A percentile compares a stretch with the other conserved stretches of the same genome.
Conservation (phyloP, 106 monocot species). For the Apostasia shenzhenica region DNA sequence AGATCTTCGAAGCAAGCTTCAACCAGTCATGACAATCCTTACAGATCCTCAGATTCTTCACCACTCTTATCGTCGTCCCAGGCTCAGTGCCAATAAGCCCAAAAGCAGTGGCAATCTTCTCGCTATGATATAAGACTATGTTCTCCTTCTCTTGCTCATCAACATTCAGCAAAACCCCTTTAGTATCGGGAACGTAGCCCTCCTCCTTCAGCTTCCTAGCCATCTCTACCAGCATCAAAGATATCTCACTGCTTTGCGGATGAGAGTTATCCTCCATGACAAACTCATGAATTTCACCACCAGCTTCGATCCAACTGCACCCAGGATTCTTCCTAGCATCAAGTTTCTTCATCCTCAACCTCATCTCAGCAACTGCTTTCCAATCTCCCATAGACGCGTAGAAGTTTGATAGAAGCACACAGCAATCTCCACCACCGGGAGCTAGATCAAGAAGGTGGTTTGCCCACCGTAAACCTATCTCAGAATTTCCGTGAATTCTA, state of each 20-base stretch:
- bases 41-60: constrained; percentile 35
- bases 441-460: constrained; percentile 13
- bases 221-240: constrained; percentile 23
- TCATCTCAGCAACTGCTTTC: constrained; percentile 19
- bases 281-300: constrained; percentile 27
- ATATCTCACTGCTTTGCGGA: constrained; percentile 13
- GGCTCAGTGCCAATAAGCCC: constrained; percentile 25
- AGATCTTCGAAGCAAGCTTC: constrained; percentile 32
- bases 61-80: constrained; percentile 9
- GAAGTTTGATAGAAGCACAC: constrained; percentile 30
- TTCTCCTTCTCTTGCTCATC: constrained; percentile 34
- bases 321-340: constrained; percentile 32
- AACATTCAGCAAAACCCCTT: constrained; percentile 21
- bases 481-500: constrained; percentile 10
- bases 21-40: constrained; percentile 29
- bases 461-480: constrained; percentile 9
- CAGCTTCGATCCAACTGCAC: constrained; percentile 29
- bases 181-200: constrained; percentile 27
- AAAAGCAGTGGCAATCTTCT: constrained; percentile 38
- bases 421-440: constrained; percentile 17
- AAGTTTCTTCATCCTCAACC: constrained; percentile 27
- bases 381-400: constrained; percentile 25
- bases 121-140: constrained; percentile 18
- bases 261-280: constrained; percentile 24
- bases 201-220: neutral